Evolutionary conservation across 345 rosid species (phyloP).

Genomic region (Orychophragmus violaceus): DNA sequence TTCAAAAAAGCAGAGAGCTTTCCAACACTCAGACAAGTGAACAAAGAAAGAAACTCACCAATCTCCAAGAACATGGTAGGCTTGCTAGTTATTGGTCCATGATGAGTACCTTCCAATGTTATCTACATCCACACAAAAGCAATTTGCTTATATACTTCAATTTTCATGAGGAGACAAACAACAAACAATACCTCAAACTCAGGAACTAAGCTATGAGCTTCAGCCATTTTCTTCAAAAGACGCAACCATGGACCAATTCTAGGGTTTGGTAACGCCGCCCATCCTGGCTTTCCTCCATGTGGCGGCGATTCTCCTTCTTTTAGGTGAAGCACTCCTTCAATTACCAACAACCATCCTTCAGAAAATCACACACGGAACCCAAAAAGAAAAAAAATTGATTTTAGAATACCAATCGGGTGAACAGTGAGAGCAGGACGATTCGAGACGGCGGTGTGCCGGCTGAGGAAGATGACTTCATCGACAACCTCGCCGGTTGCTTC

Average conservation of each 20-base stretch:
- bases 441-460: conserved; percentile 88
- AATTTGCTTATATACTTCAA: not conserved
- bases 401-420: conserved; percentile 68
- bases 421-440: conserved; percentile 86
- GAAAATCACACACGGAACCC: not conserved
- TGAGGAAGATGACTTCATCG: conserved; percentile 77
- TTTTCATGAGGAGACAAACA: not conserved
- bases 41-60: conserved; percentile 37
- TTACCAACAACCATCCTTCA: not conserved
- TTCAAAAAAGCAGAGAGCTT: not conserved
- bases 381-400: not conserved
- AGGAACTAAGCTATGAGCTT: conserved; percentile 67
- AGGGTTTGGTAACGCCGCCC: conserved; percentile 87
- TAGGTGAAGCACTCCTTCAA: conserved; percentile 76
- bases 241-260: conserved; percentile 92
- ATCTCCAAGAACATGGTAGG: conserved; percentile 92
- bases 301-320: conserved; percentile 70
- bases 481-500: conserved; percentile 70
- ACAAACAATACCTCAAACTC: conserved; percentile 69
- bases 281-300: conserved; percentile 85
- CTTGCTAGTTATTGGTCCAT: conserved; percentile 76
- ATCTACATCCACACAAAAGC: conserved; percentile 39
- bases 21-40: not conserved
- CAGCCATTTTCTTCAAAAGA: conserved; percentile 58
- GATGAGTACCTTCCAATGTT: conserved; percentile 93